These are phyloP conservation scores for Penicillium sp. DNA, from an alignment of 2,329 filamentous ascomycete species.

Conservation along the genomic window DNA sequence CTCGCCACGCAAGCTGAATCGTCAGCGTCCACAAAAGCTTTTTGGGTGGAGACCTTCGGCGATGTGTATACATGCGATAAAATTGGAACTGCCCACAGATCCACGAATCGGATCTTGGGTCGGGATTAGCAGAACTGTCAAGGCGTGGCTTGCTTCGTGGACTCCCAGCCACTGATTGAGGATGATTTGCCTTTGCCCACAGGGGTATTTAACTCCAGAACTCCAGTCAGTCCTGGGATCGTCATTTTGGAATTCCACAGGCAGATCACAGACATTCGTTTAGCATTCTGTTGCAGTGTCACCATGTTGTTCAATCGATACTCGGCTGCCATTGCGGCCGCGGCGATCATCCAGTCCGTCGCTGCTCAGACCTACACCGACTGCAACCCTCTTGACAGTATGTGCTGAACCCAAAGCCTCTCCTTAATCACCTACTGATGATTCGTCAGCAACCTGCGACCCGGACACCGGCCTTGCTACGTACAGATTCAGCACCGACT, in stretches of 20 bases:
- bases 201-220: not conserved
- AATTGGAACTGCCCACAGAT: not conserved
- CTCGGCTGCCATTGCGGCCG: constrained; percentile 15
- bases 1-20: constrained; percentile 13
- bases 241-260: not conserved
- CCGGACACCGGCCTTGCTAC: constrained; percentile 70
- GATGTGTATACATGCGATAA: not conserved
- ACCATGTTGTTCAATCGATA: constrained; percentile 15
- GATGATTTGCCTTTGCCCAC: not conserved
- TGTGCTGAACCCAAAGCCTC: not conserved
- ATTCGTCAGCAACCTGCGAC: constrained; percentile 60
- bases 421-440: not conserved
- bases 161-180: not conserved
- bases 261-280: not conserved
- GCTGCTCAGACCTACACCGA: constrained; percentile 73
- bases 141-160: not conserved
- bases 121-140: not conserved
- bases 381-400: constrained; percentile 69
- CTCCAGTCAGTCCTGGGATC: not conserved
- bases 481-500: constrained; percentile 37
- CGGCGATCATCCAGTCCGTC: constrained; percentile 16
- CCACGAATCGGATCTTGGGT: not conserved
- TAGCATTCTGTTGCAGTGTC: not conserved
- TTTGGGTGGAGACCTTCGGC: not conserved
- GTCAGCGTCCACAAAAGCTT: constrained; percentile 8